Evolutionary conservation across 345 rosid species (phyloP).

Genomic region (Populus deltoides): DNA sequence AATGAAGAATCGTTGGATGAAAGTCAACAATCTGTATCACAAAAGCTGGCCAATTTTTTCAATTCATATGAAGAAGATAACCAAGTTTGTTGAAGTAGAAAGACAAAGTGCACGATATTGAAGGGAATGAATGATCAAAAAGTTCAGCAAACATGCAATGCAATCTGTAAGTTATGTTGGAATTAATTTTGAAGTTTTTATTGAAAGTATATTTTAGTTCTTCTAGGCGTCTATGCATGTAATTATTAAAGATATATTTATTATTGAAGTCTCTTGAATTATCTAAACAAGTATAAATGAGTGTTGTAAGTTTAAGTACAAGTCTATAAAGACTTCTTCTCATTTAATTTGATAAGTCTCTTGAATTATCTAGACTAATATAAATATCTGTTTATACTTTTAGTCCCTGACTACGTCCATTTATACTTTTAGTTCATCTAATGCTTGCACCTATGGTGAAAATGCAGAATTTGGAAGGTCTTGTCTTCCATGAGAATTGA

Average conservation of each 20-base stretch:
- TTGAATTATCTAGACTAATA: too few species aligned
- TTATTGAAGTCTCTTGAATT: too few species aligned
- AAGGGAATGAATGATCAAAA: not conserved
- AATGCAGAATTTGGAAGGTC: not conserved
- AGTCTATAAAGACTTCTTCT: too few species aligned
- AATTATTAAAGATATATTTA: too few species aligned
- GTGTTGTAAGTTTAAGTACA: too few species aligned
- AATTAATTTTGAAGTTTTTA: too few species aligned
- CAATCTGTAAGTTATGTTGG: too few species aligned
- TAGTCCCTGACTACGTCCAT: not conserved
- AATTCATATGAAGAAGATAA: constrained; percentile 22
- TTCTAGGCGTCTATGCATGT: too few species aligned
- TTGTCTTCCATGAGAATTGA: not conserved
- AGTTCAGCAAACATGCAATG: not conserved
- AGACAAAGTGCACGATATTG: not conserved
- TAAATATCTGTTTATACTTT: too few species aligned
- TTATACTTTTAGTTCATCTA: not conserved
- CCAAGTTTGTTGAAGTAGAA: not conserved
- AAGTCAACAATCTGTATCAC: constrained; percentile 36
- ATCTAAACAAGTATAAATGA: too few species aligned
- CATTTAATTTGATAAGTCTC: too few species aligned
- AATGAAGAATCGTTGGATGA: constrained; percentile 40
- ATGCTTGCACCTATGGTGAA: not conserved
- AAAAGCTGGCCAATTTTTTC: constrained; percentile 41
- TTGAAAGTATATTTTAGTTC: too few species aligned